phyloP scores from a whole-genome alignment of 768 basidiomycete genomes.

The Leccinum pellstonianum region DNA sequence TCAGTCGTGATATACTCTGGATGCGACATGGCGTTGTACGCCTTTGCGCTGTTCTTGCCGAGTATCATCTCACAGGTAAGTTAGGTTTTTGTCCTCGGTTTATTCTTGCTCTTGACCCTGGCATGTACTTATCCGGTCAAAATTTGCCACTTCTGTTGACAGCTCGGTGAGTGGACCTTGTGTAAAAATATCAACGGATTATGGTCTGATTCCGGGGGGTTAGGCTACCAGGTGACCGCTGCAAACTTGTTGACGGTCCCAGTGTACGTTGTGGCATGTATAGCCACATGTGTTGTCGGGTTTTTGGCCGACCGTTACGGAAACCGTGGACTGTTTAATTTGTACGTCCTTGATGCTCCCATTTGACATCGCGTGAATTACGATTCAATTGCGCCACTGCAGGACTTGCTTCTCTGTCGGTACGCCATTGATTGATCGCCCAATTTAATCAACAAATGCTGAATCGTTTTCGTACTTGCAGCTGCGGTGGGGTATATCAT shows the following conservation, averaged over 20 bases:
- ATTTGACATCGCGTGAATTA: neutral
- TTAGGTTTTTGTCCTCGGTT: neutral
- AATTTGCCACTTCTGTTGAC: neutral
- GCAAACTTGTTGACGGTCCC: slow-evolving; percentile 80
- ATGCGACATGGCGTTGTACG: slow-evolving; percentile 66
- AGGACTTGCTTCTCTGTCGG: slow-evolving; percentile 32
- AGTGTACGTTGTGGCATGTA: slow-evolving; percentile 68
- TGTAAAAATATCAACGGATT: neutral
- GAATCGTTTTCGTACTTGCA: slow-evolving; percentile 17
- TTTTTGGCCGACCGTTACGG: slow-evolving; percentile 61
- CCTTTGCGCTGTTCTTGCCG: slow-evolving; percentile 78
- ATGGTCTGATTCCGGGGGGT: neutral
- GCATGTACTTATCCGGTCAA: neutral
- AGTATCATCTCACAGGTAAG: slow-evolving; percentile 69
- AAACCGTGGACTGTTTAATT: slow-evolving; percentile 59
- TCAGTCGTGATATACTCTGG: slow-evolving; percentile 58
- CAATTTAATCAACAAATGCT: neutral
- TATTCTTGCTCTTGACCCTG: neutral
- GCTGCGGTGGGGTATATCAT: slow-evolving; percentile 69
- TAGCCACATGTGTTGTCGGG: slow-evolving; percentile 63
- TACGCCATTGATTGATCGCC: slow-evolving; percentile 3
- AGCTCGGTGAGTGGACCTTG: slow-evolving; percentile 39
- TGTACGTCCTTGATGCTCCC: slow-evolving; percentile 42
- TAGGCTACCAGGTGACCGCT: slow-evolving; percentile 64
- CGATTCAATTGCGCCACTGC: neutral